Conservation (phyloP, 805 yeast genomes). For the Komagataella pseudopastoris region DNA sequence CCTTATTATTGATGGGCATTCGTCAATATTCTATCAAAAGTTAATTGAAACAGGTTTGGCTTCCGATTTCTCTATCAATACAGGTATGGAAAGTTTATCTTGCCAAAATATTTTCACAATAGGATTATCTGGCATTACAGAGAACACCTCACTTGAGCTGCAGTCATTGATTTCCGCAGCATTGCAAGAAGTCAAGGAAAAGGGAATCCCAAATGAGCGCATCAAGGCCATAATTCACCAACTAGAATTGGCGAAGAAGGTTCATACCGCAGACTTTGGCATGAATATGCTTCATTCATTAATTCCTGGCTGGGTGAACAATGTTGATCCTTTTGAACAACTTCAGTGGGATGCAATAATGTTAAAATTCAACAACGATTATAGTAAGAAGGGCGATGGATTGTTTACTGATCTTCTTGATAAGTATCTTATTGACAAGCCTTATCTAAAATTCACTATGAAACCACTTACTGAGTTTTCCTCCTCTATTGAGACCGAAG, state of each 20-base stretch:
- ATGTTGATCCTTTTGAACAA: conserved; percentile 57
- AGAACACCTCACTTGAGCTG: conserved; percentile 27
- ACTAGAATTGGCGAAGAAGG: conserved; percentile 69
- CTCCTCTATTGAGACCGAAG: conserved; percentile 36
- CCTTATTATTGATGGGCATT: conserved; percentile 79
- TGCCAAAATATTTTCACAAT: conserved; percentile 66
- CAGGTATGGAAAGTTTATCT: conserved; percentile 79
- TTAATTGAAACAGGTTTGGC: conserved; percentile 78
- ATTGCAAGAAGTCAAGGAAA: conserved; percentile 26
- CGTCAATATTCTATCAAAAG: conserved; percentile 79
- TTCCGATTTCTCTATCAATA: conserved; percentile 73
- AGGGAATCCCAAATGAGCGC: conserved; percentile 40
- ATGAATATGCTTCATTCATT: conserved; percentile 58
- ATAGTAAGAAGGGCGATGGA: conserved; percentile 32
- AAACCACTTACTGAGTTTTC: conserved; percentile 50
- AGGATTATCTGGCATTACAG: conserved; percentile 67
- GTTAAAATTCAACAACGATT: conserved; percentile 46
- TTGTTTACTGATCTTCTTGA: conserved; percentile 50
- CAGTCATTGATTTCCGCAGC: conserved; percentile 32
- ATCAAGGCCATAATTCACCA: conserved; percentile 86
- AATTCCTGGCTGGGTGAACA: conserved; percentile 79
- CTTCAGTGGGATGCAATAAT: conserved; percentile 55
- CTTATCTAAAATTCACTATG: conserved; percentile 66
- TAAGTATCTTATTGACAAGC: conserved; percentile 34
- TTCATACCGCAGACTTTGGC: conserved; percentile 86